Evolutionary conservation across 305 asterid genomes (phyloP).

Genomic region (Stenogyne calaminthoides): DNA sequence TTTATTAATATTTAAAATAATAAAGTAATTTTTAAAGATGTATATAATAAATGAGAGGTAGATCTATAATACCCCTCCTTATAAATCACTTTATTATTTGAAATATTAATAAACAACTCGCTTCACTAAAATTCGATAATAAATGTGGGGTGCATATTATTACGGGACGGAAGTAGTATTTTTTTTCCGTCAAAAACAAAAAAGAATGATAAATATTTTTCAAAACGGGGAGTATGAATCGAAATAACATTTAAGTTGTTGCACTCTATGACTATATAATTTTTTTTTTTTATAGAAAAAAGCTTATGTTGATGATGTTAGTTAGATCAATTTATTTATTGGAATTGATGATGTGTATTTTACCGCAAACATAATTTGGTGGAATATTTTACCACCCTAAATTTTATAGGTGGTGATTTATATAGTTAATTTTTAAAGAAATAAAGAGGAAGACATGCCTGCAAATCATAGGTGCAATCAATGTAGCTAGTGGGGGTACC

Average conservation of each 20-base stretch:
- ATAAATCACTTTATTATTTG: too few species aligned
- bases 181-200: too few species aligned
- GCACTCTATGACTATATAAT: background rate
- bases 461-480: conserved; percentile 32
- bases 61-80: too few species aligned
- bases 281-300: background rate
- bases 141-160: too few species aligned
- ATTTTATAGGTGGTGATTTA: background rate
- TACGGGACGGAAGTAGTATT: too few species aligned
- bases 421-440: background rate
- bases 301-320: background rate
- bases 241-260: too few species aligned
- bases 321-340: background rate
- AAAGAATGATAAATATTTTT: too few species aligned
- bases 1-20: too few species aligned
- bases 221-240: background rate
- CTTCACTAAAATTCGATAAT: too few species aligned
- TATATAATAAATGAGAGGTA: too few species aligned
- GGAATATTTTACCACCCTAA: conserved; percentile 8
- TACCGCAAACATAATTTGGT: background rate
- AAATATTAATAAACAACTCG: too few species aligned
- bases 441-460: conserved; percentile 13
- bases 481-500: conserved; percentile 35
- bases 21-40: too few species aligned
- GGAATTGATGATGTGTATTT: background rate